Percentiles rank a stretch among this genome's conserved stretches.
These are phyloP conservation scores for Hordeum pubiflorum DNA, from an alignment of 202 grass and related monocot genomes.

Conservation along the genomic window DNA sequence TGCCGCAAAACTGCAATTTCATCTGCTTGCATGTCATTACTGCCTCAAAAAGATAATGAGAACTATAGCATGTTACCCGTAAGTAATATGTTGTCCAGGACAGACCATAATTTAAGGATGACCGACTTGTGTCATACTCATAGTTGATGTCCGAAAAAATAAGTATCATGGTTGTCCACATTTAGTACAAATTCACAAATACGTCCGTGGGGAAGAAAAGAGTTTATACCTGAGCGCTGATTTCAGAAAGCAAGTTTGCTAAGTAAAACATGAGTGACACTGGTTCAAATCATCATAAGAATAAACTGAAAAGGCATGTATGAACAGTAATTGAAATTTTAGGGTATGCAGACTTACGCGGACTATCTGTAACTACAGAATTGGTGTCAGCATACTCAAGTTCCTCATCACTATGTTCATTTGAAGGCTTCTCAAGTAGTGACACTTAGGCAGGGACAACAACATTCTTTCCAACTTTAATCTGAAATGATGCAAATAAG, in stretches of 20 bases:
- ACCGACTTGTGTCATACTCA: background rate
- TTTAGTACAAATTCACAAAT: background rate
- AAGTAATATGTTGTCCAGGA: background rate
- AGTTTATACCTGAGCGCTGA: background rate
- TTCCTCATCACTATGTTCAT: conserved; percentile 90
- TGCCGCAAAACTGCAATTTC: background rate
- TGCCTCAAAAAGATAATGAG: background rate
- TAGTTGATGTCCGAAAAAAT: too few species aligned
- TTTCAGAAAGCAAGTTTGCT: conserved; percentile 12
- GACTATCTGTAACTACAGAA: conserved; percentile 68
- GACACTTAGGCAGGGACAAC: conserved; percentile 66
- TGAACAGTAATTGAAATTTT: background rate
- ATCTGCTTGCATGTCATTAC: background rate
- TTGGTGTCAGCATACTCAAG: conserved; percentile 88
- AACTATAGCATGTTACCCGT: background rate
- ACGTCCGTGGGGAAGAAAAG: background rate
- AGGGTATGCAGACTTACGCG: conserved; percentile 37
- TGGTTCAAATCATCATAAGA: conserved; percentile 1
- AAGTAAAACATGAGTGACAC: conserved; percentile 22
- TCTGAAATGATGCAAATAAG: conserved; percentile 38
- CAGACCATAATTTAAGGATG: background rate
- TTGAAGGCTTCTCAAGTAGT: conserved; percentile 67
- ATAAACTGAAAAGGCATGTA: background rate
- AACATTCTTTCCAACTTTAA: conserved; percentile 84
- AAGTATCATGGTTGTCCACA: conserved; percentile 2